phyloP scores from a whole-genome alignment of 257 asterid genomes.

The Solanum dulcamara region DNA sequence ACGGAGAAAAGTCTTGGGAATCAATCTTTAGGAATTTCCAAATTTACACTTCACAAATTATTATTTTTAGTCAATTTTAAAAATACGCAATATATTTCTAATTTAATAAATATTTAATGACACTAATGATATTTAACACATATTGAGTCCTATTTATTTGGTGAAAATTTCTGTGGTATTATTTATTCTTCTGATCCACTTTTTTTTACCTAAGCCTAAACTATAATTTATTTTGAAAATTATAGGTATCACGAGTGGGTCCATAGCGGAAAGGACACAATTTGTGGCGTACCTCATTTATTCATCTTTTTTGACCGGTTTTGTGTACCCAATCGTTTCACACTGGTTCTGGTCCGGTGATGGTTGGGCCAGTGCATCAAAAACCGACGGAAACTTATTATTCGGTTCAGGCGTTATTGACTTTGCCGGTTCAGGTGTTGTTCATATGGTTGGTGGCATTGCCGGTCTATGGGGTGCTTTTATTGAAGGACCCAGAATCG shows the following conservation, averaged over 20 bases:
- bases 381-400: conserved; percentile 19
- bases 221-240: background rate
- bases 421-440: conserved; percentile 91
- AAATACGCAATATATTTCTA: background rate
- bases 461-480: conserved; percentile 77
- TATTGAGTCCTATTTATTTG: background rate
- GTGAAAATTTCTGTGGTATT: background rate
- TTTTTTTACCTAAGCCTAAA: background rate
- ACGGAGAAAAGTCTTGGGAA: background rate
- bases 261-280: conserved; percentile 84
- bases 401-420: conserved; percentile 83
- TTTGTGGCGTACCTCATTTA: conserved; percentile 73
- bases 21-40: background rate
- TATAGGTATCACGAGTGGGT: conserved; percentile 56
- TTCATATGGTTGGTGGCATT: conserved; percentile 87
- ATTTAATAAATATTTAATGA: background rate
- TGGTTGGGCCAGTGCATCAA: conserved; percentile 80
- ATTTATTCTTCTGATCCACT: background rate
- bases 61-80: background rate
- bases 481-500: conserved; percentile 81
- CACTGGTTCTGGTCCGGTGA: conserved; percentile 87
- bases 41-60: background rate
- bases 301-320: conserved; percentile 70
- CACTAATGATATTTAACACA: background rate
- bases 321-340: conserved; percentile 79